Base-by-base conservation (phyloP, 345 rosid genomes). In the Salix exigua region DNA sequence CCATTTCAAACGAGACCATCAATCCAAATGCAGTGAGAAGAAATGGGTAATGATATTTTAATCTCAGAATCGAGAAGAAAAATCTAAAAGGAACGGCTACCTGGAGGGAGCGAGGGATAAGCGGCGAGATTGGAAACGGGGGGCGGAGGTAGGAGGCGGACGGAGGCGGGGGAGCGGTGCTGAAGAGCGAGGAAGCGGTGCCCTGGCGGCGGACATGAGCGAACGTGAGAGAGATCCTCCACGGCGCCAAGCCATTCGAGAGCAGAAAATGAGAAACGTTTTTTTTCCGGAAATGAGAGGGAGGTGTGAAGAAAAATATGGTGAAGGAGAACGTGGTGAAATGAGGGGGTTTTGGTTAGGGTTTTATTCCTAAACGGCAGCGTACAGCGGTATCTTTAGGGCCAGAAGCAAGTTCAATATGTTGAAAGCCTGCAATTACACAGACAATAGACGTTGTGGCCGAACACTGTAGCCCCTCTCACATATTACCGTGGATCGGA, bases 91-190 rank as follows among this genome's bases (percentile, higher is more conserved):
- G 28, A 44, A 25, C 11, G 1, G 71, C 50, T 79, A 93, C 97
- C 98, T 92, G 73, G 92, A 86, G 60, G 88, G 78, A 30, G 81
- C 78, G 73, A 88, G 87, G 75, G 94, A 86, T 64, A 88, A 23
- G 75, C 91, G 91, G 79, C 94, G 94, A 62, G 89, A 82, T 23
- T 79, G 88, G 21, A 58, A 79, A 80, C 94, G 92, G n/a, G 93
- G 84, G 6, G 88, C 46, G 69, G 90, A 77, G 68, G 82, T 63
- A 38, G 90, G 79, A 19, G 89, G 75, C 26, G 91, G 89, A 33
- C 96, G 94, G 88, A 91, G 73, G 58, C 96, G 96, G 64, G 96
- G 88, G 25, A 91, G 76, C 16, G 88, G 73, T 14, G 88, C 77
- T 6, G 89, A 82, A 18, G 94, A 83, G 38, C 92, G 91, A 65